Conservation (phyloP, 352 stramenopile genomes). For the Elongisporangium prolatum region DNA sequence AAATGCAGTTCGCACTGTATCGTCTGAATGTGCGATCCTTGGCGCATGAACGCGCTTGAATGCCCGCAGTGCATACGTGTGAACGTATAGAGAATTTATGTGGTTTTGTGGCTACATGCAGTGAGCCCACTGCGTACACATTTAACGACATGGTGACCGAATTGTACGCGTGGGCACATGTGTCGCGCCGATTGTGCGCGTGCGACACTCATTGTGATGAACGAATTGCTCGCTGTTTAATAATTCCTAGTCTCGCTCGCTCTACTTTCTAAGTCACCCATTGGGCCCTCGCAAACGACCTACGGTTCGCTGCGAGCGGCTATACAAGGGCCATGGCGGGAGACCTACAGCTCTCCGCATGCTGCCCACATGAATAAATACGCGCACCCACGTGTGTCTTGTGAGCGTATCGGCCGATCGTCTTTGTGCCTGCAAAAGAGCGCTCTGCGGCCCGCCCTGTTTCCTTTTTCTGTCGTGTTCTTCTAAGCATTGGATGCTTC, state of each 20-base stretch:
- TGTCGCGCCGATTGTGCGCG: not conserved
- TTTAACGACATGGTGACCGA: not conserved
- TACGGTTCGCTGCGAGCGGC: not conserved
- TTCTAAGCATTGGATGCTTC: not conserved
- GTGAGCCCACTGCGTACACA: not conserved
- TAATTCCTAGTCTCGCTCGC: constrained; percentile 3
- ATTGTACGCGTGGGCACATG: not conserved
- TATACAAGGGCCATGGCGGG: not conserved
- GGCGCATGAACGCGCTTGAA: not conserved
- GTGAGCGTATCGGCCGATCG: constrained; percentile 1
- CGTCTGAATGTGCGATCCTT: not conserved
- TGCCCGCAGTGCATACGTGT: not conserved
- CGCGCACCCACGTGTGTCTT: constrained; percentile 4
- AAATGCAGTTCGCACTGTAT: constrained; percentile 3
- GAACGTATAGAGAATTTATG: no score
- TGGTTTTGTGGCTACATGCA: no score
- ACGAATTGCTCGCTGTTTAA: constrained; percentile 9
- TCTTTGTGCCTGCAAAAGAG: constrained; percentile 1
- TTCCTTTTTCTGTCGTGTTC: constrained; percentile 2
- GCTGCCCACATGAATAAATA: constrained; percentile 8
- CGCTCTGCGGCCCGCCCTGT: constrained; percentile 1
- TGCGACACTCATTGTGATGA: not conserved
- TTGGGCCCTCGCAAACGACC: not conserved
- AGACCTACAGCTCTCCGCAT: not conserved
- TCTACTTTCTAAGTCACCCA: constrained; percentile 1